Evolutionary conservation across 768 basidiomycete species (phyloP).

Genomic region (Trametes elegans): DNA sequence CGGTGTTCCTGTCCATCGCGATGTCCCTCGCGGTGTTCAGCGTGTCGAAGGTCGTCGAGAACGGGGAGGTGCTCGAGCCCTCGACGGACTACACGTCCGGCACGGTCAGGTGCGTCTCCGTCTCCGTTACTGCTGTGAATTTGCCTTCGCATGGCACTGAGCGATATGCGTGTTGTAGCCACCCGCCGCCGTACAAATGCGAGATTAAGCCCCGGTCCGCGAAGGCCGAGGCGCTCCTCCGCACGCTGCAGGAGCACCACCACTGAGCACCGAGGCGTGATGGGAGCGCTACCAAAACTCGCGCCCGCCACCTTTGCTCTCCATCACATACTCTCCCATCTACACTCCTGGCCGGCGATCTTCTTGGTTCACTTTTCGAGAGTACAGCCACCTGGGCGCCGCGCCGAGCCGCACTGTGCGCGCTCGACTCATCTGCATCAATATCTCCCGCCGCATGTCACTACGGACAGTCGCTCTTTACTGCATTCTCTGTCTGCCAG

Average conservation of each 20-base stretch:
- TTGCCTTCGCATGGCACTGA: neutral
- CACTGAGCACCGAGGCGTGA: slow-evolving; percentile 1
- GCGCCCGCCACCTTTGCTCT: neutral
- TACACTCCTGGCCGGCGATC: no score
- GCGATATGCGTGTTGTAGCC: slow-evolving; percentile 14
- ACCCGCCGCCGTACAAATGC: slow-evolving; percentile 28
- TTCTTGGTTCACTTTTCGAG: no score
- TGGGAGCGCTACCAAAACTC: neutral
- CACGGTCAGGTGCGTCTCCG: slow-evolving; percentile 27
- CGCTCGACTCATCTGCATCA: no score
- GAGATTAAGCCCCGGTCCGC: slow-evolving; percentile 30
- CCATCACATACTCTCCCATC: no score
- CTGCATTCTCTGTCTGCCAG: no score
- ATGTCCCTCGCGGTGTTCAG: slow-evolving; percentile 32
- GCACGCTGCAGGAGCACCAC: no score
- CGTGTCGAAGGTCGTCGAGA: slow-evolving; percentile 29
- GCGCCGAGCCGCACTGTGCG: no score
- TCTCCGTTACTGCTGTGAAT: neutral
- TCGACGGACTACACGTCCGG: slow-evolving; percentile 23
- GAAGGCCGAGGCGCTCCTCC: slow-evolving; percentile 26
- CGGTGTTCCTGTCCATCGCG: slow-evolving; percentile 30
- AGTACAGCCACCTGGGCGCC: no score
- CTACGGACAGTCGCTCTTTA: no score
- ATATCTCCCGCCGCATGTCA: no score
- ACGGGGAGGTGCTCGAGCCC: slow-evolving; percentile 29